Percentiles rank a stretch among this genome's conserved stretches.
Conservation (phyloP, 495 filamentous ascomycete genomes). For the Talaromyces adpressus region DNA sequence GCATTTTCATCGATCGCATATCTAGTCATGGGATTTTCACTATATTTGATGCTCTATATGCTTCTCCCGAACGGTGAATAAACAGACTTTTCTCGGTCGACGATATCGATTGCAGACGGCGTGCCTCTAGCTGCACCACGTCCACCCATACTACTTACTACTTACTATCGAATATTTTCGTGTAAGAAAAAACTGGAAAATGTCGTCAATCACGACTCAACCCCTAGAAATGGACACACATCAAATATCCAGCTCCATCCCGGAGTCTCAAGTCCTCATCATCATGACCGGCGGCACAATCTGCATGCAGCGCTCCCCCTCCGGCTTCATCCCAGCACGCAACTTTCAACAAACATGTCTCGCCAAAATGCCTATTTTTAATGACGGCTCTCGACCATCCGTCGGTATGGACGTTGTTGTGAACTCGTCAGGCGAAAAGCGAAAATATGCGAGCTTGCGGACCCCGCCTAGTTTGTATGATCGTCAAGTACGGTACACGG, state of each 20-base stretch:
- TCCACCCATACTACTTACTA: not conserved
- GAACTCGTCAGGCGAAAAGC: conserved; percentile 35
- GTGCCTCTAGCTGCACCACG: not conserved
- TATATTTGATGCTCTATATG: not conserved
- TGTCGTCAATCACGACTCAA: not conserved
- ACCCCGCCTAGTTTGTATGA: conserved; percentile 79
- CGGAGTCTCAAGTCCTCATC: conserved; percentile 77
- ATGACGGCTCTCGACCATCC: conserved; percentile 66
- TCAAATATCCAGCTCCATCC: conserved; percentile 19
- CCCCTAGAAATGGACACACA: conserved; percentile 20
- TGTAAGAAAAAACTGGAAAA: not conserved
- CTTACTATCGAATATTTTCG: not conserved
- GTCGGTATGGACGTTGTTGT: conserved; percentile 46
- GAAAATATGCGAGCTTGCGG: conserved; percentile 52
- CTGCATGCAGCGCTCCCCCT: conserved; percentile 73
- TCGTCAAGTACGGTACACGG: conserved; percentile 75
- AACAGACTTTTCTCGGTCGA: not conserved
- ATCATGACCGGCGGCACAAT: conserved; percentile 97
- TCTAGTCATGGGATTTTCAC: not conserved
- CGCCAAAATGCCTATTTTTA: conserved; percentile 79
- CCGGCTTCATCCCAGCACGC: conserved; percentile 62
- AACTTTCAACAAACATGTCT: conserved; percentile 82
- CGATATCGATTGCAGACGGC: not conserved
- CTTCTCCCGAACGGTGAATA: not conserved
- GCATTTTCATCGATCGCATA: not conserved